Percentiles rank a stretch among this genome's conserved stretches.
These are phyloP conservation scores for Flaveria brownii DNA, from an alignment of 129 eudicot species.

Conservation along the genomic window DNA sequence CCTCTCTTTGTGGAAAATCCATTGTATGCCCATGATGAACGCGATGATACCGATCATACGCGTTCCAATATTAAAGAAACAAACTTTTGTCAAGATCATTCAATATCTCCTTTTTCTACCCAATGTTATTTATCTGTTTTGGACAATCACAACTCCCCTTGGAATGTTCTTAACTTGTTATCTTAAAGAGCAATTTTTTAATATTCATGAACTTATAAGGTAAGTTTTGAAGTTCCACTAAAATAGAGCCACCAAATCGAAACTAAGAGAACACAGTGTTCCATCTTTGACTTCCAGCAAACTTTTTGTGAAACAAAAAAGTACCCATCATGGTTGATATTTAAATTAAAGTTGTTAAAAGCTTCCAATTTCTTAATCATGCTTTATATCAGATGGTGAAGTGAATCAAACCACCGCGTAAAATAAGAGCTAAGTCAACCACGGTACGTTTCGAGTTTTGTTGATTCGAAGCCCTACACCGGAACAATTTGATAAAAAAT, in stretches of 20 bases:
- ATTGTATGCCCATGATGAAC: constrained; percentile 21
- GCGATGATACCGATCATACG: not conserved
- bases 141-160: constrained; percentile 36
- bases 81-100: constrained; percentile 7
- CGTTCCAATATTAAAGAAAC: constrained; percentile 23
- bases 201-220: not conserved
- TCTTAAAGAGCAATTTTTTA: not conserved
- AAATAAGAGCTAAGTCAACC: too few relatives aligned
- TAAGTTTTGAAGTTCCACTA: not conserved
- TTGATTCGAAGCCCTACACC: not conserved
- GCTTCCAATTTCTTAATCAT: too few relatives aligned
- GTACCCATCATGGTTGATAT: too few relatives aligned
- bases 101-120: constrained; percentile 26
- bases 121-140: constrained; percentile 29
- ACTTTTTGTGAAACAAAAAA: not conserved
- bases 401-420: too few relatives aligned
- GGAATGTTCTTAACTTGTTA: constrained; percentile 28
- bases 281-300: constrained; percentile 1
- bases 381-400: too few relatives aligned
- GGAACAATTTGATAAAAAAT: not conserved
- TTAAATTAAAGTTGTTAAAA: too few relatives aligned
- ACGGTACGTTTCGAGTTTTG: not conserved
- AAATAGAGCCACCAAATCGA: not conserved
- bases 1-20: constrained; percentile 14
- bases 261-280: not conserved